These are phyloP conservation scores for Amphichorda felina DNA, from an alignment of 2,329 filamentous ascomycete genomes.

Conservation along the genomic window DNA sequence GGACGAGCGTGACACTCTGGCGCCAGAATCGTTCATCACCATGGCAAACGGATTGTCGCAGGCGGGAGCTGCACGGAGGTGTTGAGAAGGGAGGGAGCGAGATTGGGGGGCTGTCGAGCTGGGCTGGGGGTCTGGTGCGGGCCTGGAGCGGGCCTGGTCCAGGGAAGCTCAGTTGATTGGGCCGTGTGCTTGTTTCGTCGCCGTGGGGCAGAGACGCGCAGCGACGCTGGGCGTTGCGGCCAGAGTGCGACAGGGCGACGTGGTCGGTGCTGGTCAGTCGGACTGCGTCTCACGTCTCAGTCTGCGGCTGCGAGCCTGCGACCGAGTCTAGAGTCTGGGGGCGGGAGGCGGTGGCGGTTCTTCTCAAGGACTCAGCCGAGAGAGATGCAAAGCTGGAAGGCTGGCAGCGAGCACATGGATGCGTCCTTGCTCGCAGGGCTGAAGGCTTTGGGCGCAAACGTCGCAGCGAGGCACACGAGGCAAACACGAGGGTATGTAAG, in stretches of 20 bases:
- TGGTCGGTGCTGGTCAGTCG: no score
- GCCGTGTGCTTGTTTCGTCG: slow-evolving; percentile 7
- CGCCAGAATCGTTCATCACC: slow-evolving; percentile 27
- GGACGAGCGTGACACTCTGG: slow-evolving; percentile 21
- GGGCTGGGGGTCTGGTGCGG: slow-evolving; percentile 1
- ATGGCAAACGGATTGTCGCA: slow-evolving; percentile 13
- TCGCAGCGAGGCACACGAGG: no score
- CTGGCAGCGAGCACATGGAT: no score
- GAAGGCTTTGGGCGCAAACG: slow-evolving; percentile 7
- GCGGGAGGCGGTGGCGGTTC: no score
- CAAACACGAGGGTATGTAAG: no score
- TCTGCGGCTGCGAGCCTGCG: no score
- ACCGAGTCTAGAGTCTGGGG: no score
- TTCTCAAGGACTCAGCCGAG: no score
- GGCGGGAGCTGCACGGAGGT: background rate
- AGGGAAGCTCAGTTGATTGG: slow-evolving; percentile 3
- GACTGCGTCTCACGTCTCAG: no score
- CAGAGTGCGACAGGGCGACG: background rate
- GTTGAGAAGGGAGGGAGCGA: background rate
- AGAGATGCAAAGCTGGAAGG: no score
- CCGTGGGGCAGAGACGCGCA: slow-evolving; percentile 10
- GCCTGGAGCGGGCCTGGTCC: background rate
- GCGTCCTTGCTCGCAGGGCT: background rate
- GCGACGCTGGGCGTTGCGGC: slow-evolving; percentile 1
- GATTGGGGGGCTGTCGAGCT: background rate